Evolutionary conservation across 2,329 filamentous ascomycete genomes (phyloP), one percentile per base, ranked within the genome.

Genomic region (Lachnellula subtilissima): DNA sequence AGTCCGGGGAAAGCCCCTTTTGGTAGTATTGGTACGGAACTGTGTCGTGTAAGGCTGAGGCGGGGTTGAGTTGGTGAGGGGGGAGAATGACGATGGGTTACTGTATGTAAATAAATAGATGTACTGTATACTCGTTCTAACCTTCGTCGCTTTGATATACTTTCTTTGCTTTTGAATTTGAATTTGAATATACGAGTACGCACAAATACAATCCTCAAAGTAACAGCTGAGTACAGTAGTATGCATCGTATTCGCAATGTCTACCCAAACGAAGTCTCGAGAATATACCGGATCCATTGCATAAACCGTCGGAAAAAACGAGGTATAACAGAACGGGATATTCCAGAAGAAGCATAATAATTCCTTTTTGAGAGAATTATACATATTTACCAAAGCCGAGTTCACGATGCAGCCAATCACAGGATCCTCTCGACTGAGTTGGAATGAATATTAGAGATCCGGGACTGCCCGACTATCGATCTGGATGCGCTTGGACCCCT

Each of bases 231-330:
- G 37, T 39, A 5, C 6, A 39, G 5, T n/a, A 5, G 3, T 12
- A 11, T 12, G 7, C 11, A 39, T 17, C n/a, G 37, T 15, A n/a
- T 11, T 28, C 28, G 28, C 28, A 28, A n/a, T n/a, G n/a, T 46
- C 17, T 47, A 32, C 22, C 43, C 5, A 48, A 51, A 49, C 23
- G 28, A 40, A 48, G 52, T 52, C 48, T 54, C 55, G 37, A 52
- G 5, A 49, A 57, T 51, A 57, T 43, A 51, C 48, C 52, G 54
- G 55, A 48, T 46, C 12, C 1, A 35, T 14, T 48, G 36, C 36
- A 57, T 39, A 47, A 42, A 51, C 25, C 47, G 47, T 50, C 47
- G 9, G 39, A 45, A 50, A 47, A 51, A 22, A n/a, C 4, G 4
- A 37, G 50, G 36, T 8, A 39, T 37, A 37, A 28, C 4, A 14